Base-by-base conservation (phyloP, 371 early-diverging fungal species). In the Mortierella sp. region DNA sequence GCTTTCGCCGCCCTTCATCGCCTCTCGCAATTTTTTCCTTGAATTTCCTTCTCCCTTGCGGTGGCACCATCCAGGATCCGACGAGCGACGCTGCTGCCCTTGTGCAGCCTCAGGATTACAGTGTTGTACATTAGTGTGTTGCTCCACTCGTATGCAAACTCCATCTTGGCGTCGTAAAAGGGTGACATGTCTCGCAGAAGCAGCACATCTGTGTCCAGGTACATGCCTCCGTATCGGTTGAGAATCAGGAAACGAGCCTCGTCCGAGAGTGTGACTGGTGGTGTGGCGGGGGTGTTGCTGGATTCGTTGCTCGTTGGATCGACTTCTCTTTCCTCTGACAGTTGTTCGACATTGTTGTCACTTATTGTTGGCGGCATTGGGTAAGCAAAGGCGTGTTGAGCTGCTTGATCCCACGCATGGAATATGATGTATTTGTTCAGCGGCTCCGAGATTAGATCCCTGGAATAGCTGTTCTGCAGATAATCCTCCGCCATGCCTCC, bases 141-240 rank as follows among this genome's bases (percentile, higher is more conserved):
- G 40, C 80, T 80, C 84, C 84, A 84, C 72, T 84, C 84, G 48
- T 84, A 80, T 3, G 84, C 84, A 70, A 84, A 84, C 28, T 84
- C 78, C 53, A 72, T 72, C 0, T 75, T 80, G 11, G 80, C n/a
- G 16, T 83, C 84, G 31, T 77, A 84, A 51, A 80, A 72, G 14
- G 85, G 86, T 8, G 86, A 74, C 73, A 85, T 77, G 78, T 88
- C 88, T n/a, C 80, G 43, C 10, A 84, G 73, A 6, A 80, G 72
- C n/a, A 84, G 44, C 31, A 84, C 81, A 37, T 84, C 84, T 14
- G 80, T 78, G 59, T 84, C 81, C 16, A 80, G 69, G 28, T 80
- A 80, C 73, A 84, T 80, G 11, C 80, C 78, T 19, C 78, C 78
- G 8, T 84, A 77, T 40, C 73, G 75, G 50, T 77, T 48, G 19